Evolutionary conservation across 2,329 filamentous ascomycete species (phyloP).

Genomic region (Penicillium olsonii): DNA sequence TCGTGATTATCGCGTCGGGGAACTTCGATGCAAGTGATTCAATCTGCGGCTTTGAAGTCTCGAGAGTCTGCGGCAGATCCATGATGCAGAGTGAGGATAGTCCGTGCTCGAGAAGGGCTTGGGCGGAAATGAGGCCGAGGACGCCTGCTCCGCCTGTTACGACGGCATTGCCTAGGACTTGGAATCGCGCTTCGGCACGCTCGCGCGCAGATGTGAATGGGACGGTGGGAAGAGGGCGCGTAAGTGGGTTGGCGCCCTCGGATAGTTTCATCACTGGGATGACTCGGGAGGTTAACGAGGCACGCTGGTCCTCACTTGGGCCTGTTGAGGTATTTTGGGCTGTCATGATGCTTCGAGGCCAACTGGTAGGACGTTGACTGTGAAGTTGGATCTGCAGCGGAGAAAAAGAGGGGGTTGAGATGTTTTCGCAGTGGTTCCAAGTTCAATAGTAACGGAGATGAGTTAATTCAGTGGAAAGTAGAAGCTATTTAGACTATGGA

Average conservation of each 20-base stretch:
- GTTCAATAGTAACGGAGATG: neutral
- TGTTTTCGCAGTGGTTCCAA: neutral
- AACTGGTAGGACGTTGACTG: neutral
- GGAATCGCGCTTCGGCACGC: constrained; percentile 19
- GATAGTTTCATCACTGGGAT: constrained; percentile 22
- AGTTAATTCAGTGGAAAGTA: neutral
- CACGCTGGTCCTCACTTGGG: neutral
- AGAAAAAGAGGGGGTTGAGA: neutral
- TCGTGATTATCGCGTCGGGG: constrained; percentile 54
- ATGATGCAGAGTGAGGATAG: constrained; percentile 60
- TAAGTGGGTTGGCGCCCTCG: constrained; percentile 12
- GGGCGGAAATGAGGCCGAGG: constrained; percentile 59
- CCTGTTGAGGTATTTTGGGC: neutral
- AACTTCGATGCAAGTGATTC: constrained; percentile 55
- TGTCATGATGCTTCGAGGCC: neutral
- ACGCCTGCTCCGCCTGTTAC: constrained; percentile 69
- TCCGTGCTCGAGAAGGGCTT: constrained; percentile 70
- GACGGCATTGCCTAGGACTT: constrained; percentile 24
- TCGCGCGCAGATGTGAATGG: constrained; percentile 3
- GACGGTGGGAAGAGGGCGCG: constrained; percentile 10
- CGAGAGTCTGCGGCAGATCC: constrained; percentile 53
- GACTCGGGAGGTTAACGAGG: constrained; percentile 11
- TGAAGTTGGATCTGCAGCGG: neutral
- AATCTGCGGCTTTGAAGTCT: constrained; percentile 43
- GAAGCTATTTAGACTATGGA: neutral